Conservation (phyloP, 352 stramenopile genomes). For the Globisporangium paddicum region DNA sequence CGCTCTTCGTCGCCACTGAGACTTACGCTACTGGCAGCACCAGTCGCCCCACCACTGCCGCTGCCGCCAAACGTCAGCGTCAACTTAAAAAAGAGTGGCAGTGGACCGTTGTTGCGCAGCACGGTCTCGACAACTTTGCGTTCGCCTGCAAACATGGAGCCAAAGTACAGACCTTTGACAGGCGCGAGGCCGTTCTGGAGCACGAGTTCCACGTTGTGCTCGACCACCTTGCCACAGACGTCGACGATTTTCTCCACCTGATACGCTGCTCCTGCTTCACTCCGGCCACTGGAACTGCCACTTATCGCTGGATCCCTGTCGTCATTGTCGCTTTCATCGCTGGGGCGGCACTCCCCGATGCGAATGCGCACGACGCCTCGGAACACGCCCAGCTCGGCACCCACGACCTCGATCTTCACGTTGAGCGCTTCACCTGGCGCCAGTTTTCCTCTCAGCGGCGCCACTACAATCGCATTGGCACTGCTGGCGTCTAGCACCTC, state of each 20-base stretch:
- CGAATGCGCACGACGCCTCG: slow-evolving; percentile 37
- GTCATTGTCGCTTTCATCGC: slow-evolving; percentile 8
- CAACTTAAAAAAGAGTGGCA: slow-evolving; percentile 58
- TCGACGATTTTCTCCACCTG: slow-evolving; percentile 72
- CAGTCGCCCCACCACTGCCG: slow-evolving; percentile 1
- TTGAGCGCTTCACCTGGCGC: slow-evolving; percentile 25
- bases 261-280: slow-evolving; percentile 3
- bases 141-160: slow-evolving; percentile 67
- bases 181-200: slow-evolving; percentile 34
- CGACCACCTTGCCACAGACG: slow-evolving; percentile 68
- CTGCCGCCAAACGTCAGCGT: slow-evolving; percentile 39
- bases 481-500: slow-evolving; percentile 34
- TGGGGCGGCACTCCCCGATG: slow-evolving; percentile 23
- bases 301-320: not conserved
- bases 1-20: slow-evolving; percentile 42
- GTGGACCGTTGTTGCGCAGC: slow-evolving; percentile 72
- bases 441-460: slow-evolving; percentile 28
- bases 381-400: slow-evolving; percentile 32
- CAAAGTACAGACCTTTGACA: slow-evolving; percentile 59
- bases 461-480: slow-evolving; percentile 13
- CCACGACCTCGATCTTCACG: slow-evolving; percentile 44
- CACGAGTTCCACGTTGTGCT: slow-evolving; percentile 85
- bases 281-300: not conserved
- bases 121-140: slow-evolving; percentile 51
- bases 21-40: not conserved